A percentile compares a stretch with the other conserved stretches of the same genome.
These are phyloP conservation scores for Claviceps sp. DNA, from an alignment of 2,329 filamentous ascomycete species.

Conservation along the genomic window DNA sequence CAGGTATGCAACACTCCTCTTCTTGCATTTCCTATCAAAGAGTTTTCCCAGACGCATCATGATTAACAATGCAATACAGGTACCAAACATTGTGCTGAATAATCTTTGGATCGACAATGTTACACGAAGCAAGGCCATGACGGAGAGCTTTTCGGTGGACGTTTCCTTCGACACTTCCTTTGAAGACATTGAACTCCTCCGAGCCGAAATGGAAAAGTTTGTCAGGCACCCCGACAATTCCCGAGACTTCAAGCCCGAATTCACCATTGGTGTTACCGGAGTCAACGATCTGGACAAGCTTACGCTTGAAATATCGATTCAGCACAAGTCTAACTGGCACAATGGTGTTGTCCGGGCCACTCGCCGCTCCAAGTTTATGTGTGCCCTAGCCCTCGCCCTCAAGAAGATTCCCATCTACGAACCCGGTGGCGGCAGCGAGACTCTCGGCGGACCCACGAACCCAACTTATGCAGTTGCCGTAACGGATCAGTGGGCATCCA, in stretches of 20 bases:
- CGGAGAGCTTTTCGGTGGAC: constrained; percentile 66
- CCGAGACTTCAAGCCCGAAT: constrained; percentile 79
- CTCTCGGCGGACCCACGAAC: constrained; percentile 54
- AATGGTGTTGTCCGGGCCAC: constrained; percentile 72
- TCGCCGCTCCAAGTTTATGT: constrained; percentile 92
- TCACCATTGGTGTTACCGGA: constrained; percentile 64
- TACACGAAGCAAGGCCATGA: constrained; percentile 82
- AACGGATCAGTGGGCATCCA: constrained; percentile 50
- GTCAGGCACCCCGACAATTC: constrained; percentile 72
- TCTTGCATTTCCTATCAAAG: not conserved
- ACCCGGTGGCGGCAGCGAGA: constrained; percentile 58
- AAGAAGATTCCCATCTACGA: constrained; percentile 77
- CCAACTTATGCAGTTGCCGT: constrained; percentile 72
- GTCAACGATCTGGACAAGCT: constrained; percentile 83
- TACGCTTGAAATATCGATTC: constrained; percentile 67
- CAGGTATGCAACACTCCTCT: constrained; percentile 24
- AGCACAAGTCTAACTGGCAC: constrained; percentile 87
- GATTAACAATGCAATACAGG: constrained; percentile 33
- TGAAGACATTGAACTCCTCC: constrained; percentile 77
- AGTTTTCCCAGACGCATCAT: not conserved
- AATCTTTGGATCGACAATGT: constrained; percentile 92
- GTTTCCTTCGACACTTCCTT: constrained; percentile 80
- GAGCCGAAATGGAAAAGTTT: constrained; percentile 73
- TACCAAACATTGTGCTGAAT: constrained; percentile 88
- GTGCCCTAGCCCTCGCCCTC: constrained; percentile 72